These are phyloP conservation scores for Hypoxylon crocopeplum DNA, from an alignment of 495 filamentous ascomycete species.

Conservation along the genomic window DNA sequence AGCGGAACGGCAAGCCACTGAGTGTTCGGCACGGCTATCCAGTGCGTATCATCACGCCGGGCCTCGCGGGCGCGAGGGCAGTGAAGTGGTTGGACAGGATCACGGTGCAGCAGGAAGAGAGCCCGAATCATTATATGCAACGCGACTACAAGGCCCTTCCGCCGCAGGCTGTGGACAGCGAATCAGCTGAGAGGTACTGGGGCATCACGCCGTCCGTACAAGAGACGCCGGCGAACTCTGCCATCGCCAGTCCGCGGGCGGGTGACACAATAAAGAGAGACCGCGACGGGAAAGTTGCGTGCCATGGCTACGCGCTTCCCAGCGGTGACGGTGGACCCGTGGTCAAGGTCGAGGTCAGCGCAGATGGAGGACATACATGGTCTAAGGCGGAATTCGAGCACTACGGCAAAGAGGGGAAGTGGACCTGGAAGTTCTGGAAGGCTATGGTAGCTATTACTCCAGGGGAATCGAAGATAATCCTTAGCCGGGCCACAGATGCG, in stretches of 20 bases:
- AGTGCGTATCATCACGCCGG: conserved; percentile 62
- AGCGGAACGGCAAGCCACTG: conserved; percentile 60
- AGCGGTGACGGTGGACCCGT: conserved; percentile 12
- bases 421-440: conserved; percentile 58
- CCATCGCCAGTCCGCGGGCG: conserved; percentile 50
- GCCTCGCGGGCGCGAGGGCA: conserved; percentile 60
- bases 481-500: conserved; percentile 8
- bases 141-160: conserved; percentile 66
- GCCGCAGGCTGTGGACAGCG: conserved; percentile 53
- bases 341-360: conserved; percentile 54
- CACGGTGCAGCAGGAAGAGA: conserved; percentile 59
- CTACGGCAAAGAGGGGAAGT: conserved; percentile 40
- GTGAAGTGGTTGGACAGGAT: conserved; percentile 69
- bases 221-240: conserved; percentile 62
- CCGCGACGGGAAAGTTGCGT: not conserved
- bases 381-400: conserved; percentile 51
- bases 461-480: not conserved
- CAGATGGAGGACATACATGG: conserved; percentile 59
- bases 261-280: conserved; percentile 9
- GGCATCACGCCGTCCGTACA: conserved; percentile 55
- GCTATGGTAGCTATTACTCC: not conserved
- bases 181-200: conserved; percentile 58
- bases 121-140: conserved; percentile 59
- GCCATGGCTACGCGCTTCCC: conserved; percentile 7
- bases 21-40: conserved; percentile 62